Base-by-base conservation (phyloP, 2,329 filamentous ascomycete genomes). In the Colletotrichum karsti region DNA sequence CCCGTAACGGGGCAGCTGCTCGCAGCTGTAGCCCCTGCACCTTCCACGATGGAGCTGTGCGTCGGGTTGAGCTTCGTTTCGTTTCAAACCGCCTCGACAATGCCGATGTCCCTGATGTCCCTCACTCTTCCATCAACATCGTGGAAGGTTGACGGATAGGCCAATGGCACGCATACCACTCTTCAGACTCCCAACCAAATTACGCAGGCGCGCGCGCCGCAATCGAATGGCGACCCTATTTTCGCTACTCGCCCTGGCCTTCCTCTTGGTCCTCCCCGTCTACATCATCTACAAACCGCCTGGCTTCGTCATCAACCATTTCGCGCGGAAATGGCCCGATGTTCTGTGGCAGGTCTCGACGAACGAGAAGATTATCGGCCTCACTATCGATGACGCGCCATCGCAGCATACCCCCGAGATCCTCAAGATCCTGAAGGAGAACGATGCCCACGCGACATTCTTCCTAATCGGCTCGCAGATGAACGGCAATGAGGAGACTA, bases 371-470 rank as follows among this genome's bases (percentile, higher is more conserved):
- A 80, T 95, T 26, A 85, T 97, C 18, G 94, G 93, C 0, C 84
- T 98, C 41, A 97, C 93, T 1, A 91, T 97, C 74, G 94, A 97
- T 81, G 94, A 97, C 80, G 92, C 90, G 28, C 94, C 94, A 0
- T 95, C 92, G 2, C 79, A 86, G 46, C 85, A 93, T 77, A 97
- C 94, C 2, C 75, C 79, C 48, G 88, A 90, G 63, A 94, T 97
- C 67, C 81, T 94, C 61, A 80, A 88, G 46, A 81, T 93, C 0
- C 84, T 97, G n/a, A 82, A 84, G 59, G 83, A 83, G 24, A 85
- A 93, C 74, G 84, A 87, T 63, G 93, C 91, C 13, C 88, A 85
- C 20, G 94, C 94, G 0, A 97, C 94, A 0, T 96, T 97, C 78
- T 98, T 97, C 78, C 86, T 97, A 33, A 97, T 97, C 73, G 94